phyloP scores from a whole-genome alignment of 495 filamentous ascomycete species.

The Hyaloscypha variabilis region DNA sequence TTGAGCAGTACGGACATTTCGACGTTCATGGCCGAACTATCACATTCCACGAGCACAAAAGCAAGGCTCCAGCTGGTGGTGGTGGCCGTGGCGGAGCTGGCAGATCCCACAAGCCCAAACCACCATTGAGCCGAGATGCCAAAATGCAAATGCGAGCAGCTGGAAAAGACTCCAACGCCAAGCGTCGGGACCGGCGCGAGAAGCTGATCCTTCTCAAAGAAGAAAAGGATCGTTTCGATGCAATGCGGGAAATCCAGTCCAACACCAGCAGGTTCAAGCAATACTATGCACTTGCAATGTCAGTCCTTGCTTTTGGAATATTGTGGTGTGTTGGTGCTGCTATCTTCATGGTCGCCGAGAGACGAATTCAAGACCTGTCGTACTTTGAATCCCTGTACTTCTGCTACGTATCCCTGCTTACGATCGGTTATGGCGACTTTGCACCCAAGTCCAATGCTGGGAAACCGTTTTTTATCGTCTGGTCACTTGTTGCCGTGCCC shows the following conservation, averaged over 20 bases:
- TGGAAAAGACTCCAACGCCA: slow-evolving; percentile 52
- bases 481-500: slow-evolving; percentile 77
- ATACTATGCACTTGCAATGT: slow-evolving; percentile 62
- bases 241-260: slow-evolving; percentile 73
- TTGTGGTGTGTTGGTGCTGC: slow-evolving; percentile 76
- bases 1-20: slow-evolving; percentile 40
- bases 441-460: slow-evolving; percentile 66
- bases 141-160: slow-evolving; percentile 54
- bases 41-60: slow-evolving; percentile 37
- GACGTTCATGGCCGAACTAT: slow-evolving; percentile 40
- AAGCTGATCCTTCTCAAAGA: slow-evolving; percentile 53
- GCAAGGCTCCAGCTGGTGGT: slow-evolving; percentile 15
- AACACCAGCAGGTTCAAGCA: slow-evolving; percentile 63
- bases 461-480: slow-evolving; percentile 78
- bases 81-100: slow-evolving; percentile 30
- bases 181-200: slow-evolving; percentile 54
- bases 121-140: slow-evolving; percentile 28
- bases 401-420: slow-evolving; percentile 71
- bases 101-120: slow-evolving; percentile 13
- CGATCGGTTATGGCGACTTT: slow-evolving; percentile 79
- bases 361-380: slow-evolving; percentile 52
- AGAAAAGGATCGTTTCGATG: slow-evolving; percentile 70
- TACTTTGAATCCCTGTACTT: slow-evolving; percentile 79
- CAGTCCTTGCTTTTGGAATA: slow-evolving; percentile 57
- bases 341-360: slow-evolving; percentile 57